Evolutionary conservation across 306 rosid species (phyloP).

Genomic region (Sindora glabra): DNA sequence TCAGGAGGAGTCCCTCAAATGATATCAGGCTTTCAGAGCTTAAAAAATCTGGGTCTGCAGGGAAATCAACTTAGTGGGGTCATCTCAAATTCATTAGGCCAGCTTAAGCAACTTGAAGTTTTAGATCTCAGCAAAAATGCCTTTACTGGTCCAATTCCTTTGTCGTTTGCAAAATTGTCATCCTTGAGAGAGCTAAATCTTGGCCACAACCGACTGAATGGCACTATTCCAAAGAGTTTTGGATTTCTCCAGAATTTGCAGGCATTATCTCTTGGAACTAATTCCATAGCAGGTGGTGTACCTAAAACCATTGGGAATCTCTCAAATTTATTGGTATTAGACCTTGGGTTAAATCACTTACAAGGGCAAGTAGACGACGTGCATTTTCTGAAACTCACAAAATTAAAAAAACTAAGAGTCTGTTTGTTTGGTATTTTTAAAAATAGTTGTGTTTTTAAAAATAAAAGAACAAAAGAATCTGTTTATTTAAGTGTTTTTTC

Average conservation of each 20-base stretch:
- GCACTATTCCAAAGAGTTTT: slow-evolving; percentile 11
- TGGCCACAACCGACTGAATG: slow-evolving; percentile 6
- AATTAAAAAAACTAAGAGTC: neutral
- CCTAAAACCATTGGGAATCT: slow-evolving; percentile 1
- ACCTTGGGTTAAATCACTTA: slow-evolving; percentile 8
- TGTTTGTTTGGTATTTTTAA: no score
- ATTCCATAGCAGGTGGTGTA: neutral
- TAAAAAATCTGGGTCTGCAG: neutral
- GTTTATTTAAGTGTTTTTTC: no score
- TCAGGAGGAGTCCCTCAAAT: slow-evolving; percentile 9
- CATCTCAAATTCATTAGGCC: slow-evolving; percentile 13
- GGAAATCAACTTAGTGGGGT: slow-evolving; percentile 4
- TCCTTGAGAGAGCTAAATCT: slow-evolving; percentile 10
- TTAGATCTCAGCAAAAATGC: slow-evolving; percentile 3
- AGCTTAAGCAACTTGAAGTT: slow-evolving; percentile 1
- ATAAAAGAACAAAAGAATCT: no score
- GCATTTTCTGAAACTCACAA: neutral
- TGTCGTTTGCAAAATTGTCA: slow-evolving; percentile 16
- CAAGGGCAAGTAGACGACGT: neutral
- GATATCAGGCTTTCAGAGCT: slow-evolving; percentile 4
- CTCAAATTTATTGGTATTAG: slow-evolving; percentile 15
- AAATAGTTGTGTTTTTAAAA: no score
- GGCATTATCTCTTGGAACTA: slow-evolving; percentile 5
- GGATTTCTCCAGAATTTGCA: slow-evolving; percentile 2
- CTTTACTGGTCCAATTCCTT: slow-evolving; percentile 8